Evolutionary conservation across 2,329 filamentous ascomycete species (phyloP), one percentile per base, ranked within the genome.

Genomic region (Clonostachys rhizophaga): DNA sequence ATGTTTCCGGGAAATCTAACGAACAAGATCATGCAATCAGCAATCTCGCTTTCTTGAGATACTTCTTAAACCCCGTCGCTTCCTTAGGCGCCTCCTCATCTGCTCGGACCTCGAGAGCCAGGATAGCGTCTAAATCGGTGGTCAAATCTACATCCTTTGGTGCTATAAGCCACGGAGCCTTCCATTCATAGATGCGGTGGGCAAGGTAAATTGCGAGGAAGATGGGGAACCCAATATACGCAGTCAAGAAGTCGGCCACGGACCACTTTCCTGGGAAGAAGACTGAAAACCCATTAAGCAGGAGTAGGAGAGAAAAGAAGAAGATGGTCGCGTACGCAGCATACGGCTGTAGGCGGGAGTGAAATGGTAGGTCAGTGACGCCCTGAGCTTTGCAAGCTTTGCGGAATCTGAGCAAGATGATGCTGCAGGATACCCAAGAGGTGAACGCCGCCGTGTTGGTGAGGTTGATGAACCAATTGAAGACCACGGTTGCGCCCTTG

Each of bases 371-470:
- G 2, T 85, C 75, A 48, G 81, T 72, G 40, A 90, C 71, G 10
- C 84, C 84, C 57, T 90, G 81, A 12, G 75, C 76, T 16, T 76
- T 68, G 18, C 86, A 76, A 2, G 84, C 86, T 50, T 80, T 75
- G 62, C 85, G 77, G 67, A 89, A 91, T 41, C 79, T 75, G 43
- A 89, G 68, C 63, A 87, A 90, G 1, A 82, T 85, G 56, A 84
- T 75, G 52, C 79, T 81, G 55, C 87, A 83, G 53, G 81, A 77
- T n/a, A 78, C 75, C 76, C 84, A 88, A 45, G 83, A 81, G 59
- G 88, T 82, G 20, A 88, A 73, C 49, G 85, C 81, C 7, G 84
- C 86, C 11, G 87, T 83, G 24, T 86, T 86, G 43, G 84, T 78
- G 34, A 81, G 63, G 54, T 76, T 78, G 52, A 79, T 71, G 54